Conservation (phyloP, 257 asterid species). For the Primulina huaijiensis region DNA sequence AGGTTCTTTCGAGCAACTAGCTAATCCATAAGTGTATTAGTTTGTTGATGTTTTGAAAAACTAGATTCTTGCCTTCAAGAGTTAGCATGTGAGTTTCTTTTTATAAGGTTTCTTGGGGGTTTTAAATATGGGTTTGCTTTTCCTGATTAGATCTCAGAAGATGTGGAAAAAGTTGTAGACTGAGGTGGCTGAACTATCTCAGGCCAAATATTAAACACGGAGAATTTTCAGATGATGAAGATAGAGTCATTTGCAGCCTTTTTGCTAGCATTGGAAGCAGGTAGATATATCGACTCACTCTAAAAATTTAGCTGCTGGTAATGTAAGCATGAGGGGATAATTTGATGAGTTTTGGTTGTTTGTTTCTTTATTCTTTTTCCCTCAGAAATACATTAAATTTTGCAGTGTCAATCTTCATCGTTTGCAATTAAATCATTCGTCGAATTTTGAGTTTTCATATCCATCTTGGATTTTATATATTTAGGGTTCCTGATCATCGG, state of each 20-base stretch:
- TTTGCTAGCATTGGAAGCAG: constrained; percentile 83
- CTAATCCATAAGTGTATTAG: not conserved
- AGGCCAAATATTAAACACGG: constrained; percentile 84
- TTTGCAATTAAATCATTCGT: not conserved
- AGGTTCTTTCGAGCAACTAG: too few species aligned
- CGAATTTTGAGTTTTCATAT: too few species aligned
- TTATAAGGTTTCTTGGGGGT: not conserved
- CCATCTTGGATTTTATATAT: not conserved
- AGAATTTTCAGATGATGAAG: constrained; percentile 71
- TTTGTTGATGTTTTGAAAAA: not conserved
- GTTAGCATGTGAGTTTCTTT: not conserved
- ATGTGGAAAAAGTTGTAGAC: constrained; percentile 86
- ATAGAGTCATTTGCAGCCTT: constrained; percentile 62
- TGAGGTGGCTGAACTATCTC: constrained; percentile 87
- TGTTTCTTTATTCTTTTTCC: too few species aligned
- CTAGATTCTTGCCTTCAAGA: not conserved
- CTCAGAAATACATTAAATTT: too few species aligned
- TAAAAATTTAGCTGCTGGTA: too few species aligned
- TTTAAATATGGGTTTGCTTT: not conserved
- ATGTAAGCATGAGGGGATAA: too few species aligned
- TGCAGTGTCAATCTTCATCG: not conserved
- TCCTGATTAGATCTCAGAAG: constrained; percentile 51
- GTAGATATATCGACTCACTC: constrained; percentile 24
- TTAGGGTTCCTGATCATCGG: too few species aligned
- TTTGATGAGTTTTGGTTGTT: too few species aligned